Evolutionary conservation across 768 basidiomycete species (phyloP), one percentile per base, ranked within the genome.

Genomic region (Boletus barrowsii): DNA sequence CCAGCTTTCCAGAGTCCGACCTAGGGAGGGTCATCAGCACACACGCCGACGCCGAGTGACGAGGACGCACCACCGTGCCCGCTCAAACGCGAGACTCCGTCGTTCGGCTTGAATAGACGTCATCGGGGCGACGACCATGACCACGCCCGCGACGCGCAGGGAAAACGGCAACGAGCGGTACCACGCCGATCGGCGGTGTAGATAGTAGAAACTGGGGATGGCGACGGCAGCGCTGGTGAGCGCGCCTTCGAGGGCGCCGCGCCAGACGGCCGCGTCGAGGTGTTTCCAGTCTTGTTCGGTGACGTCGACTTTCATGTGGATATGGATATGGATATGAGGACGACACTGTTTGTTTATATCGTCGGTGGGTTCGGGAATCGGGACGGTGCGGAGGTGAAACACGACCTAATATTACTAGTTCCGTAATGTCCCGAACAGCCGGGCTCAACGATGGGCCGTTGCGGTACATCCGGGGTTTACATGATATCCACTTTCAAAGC

Each of bases 21-120:
- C 68, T 70, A 39, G 5, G 4, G 5, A 1, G 36, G 6, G 33
- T 33, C 33, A 5, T 33, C 13, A 10, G 33, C 33, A 35, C 13
- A 5, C 4, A 14, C 13, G 4, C 11, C 33, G 33, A 10, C 8
- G n/a, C 0, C 37, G 14, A 7, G 17, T 13, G 36, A 10, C 8
- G 4, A 7, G 10, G 10, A 67, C 82, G 17, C 40, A 86, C 87
- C 85, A 87, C 63, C 79, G 79, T 2, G 75, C 76, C 61, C 76
- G 73, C 56, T 91, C 87, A 57, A 80, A 91, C 54, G 80, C 77
- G 36, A 85, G 69, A 30, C 82, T 82, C 11, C 86, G 83, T 4
- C 83, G 78, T 63, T 93, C 90, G 6, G 86, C 90, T 56, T 86
- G 82, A 42, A 93, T 88, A 18, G 86, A 80, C 20, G 87, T 72